phyloP scores from a whole-genome alignment of 345 rosid genomes.

The Conringia planisiliqua region DNA sequence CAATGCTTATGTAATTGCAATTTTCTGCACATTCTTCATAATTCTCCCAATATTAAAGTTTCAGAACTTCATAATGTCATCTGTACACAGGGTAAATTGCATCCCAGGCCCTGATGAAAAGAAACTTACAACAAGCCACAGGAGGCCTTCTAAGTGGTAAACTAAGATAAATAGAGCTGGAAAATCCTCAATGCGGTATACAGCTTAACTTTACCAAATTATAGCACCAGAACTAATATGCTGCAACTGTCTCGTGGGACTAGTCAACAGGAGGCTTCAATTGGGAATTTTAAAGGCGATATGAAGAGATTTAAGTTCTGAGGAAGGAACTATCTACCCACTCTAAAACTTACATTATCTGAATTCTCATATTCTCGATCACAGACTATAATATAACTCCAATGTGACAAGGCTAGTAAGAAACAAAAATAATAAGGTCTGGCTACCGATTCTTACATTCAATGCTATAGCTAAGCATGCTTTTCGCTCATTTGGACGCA shows the following conservation, averaged over 20 bases:
- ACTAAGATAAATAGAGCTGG: not conserved
- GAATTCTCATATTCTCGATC: not conserved
- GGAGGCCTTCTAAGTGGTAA: not conserved
- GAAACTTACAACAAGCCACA: not conserved
- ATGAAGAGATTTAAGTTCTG: not conserved
- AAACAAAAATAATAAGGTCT: slow-evolving; percentile 4
- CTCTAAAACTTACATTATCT: not conserved
- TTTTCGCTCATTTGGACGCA: slow-evolving; percentile 78
- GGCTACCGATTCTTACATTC: slow-evolving; percentile 50
- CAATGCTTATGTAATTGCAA: not conserved
- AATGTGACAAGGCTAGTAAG: slow-evolving; percentile 1
- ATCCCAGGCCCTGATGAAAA: not conserved
- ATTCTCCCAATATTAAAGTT: not conserved
- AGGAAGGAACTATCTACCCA: slow-evolving; percentile 2
- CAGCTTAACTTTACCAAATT: slow-evolving; percentile 2
- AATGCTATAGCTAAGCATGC: slow-evolving; percentile 82
- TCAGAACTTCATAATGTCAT: not conserved
- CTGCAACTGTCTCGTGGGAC: not conserved
- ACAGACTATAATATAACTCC: slow-evolving; percentile 18
- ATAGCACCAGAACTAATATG: not conserved
- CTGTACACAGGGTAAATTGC: not conserved
- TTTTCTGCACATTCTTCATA: not conserved
- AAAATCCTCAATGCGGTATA: not conserved
- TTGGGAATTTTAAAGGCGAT: not conserved
- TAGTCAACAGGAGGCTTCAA: not conserved